Conservation (phyloP, 495 filamentous ascomycete genomes). For the Hamigera avellanea region DNA sequence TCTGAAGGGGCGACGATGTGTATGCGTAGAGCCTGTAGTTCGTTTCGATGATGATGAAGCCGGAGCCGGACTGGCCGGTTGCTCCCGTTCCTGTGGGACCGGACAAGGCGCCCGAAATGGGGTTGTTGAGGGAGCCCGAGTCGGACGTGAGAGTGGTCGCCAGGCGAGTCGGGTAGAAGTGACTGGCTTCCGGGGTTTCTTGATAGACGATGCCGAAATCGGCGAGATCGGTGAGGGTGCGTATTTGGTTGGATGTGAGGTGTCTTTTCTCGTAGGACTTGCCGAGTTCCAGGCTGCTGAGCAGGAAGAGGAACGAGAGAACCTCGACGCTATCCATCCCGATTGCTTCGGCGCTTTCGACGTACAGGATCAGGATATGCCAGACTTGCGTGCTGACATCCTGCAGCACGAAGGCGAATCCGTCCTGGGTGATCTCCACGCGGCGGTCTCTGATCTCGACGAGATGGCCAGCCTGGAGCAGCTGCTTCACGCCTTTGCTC, state of each 20-base stretch:
- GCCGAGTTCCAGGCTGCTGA: conserved; percentile 87
- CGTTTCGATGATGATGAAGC: conserved; percentile 95
- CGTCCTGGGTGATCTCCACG: conserved; percentile 72
- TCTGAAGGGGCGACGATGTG: conserved; percentile 83
- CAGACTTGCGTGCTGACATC: conserved; percentile 95
- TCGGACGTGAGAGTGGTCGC: conserved; percentile 91
- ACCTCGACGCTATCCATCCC: conserved; percentile 84
- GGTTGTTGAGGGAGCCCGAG: conserved; percentile 43
- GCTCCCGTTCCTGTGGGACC: conserved; percentile 21
- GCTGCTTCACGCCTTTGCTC: conserved; percentile 67
- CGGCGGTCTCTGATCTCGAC: conserved; percentile 52
- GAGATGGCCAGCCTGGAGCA: conserved; percentile 68
- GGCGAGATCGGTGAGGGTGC: conserved; percentile 72
- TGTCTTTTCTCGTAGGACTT: conserved; percentile 73
- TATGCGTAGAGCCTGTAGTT: conserved; percentile 98
- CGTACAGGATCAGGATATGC: conserved; percentile 85
- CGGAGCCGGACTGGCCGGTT: conserved; percentile 42
- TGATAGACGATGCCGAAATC: conserved; percentile 91
- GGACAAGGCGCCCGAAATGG: conserved; percentile 22
- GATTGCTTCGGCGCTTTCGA: conserved; percentile 69
- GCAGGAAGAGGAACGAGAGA: conserved; percentile 88
- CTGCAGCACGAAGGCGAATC: conserved; percentile 89
- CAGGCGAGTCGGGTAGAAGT: conserved; percentile 89
- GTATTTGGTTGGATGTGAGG: conserved; percentile 66
- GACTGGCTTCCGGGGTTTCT: conserved; percentile 38